phyloP scores from a whole-genome alignment of 805 yeast species.

The Schizosaccharomyces japonicus region DNA sequence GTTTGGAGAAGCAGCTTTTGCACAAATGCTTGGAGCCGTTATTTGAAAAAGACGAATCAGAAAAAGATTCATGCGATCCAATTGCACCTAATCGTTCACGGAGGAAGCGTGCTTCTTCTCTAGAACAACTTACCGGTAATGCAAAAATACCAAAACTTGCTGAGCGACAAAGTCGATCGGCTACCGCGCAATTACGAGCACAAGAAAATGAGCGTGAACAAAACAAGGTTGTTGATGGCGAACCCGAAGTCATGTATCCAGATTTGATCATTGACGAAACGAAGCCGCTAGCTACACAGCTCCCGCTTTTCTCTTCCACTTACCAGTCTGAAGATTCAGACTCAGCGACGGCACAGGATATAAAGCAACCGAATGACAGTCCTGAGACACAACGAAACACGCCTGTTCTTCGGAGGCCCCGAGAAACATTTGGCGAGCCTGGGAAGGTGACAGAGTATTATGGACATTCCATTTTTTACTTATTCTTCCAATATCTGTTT shows the following conservation, averaged over 20 bases:
- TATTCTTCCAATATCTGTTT: slow-evolving; percentile 66
- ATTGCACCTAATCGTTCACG: neutral
- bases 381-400: slow-evolving; percentile 13
- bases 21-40: neutral
- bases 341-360: too few species aligned
- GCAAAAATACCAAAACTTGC: neutral
- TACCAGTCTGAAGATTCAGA: too few species aligned
- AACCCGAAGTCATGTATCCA: too few species aligned
- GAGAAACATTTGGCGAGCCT: too few species aligned
- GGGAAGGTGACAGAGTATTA: too few species aligned
- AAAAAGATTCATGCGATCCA: neutral
- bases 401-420: neutral
- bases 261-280: too few species aligned
- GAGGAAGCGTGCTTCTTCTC: neutral
- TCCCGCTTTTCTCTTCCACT: too few species aligned
- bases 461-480: slow-evolving; percentile 70
- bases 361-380: neutral
- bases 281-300: too few species aligned
- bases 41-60: neutral
- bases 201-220: too few species aligned
- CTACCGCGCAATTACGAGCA: too few species aligned
- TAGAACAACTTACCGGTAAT: neutral
- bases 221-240: too few species aligned
- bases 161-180: neutral
- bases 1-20: neutral